These are phyloP conservation scores for Botrytis deweyae DNA, from an alignment of 2,329 filamentous ascomycete genomes.

Conservation along the genomic window DNA sequence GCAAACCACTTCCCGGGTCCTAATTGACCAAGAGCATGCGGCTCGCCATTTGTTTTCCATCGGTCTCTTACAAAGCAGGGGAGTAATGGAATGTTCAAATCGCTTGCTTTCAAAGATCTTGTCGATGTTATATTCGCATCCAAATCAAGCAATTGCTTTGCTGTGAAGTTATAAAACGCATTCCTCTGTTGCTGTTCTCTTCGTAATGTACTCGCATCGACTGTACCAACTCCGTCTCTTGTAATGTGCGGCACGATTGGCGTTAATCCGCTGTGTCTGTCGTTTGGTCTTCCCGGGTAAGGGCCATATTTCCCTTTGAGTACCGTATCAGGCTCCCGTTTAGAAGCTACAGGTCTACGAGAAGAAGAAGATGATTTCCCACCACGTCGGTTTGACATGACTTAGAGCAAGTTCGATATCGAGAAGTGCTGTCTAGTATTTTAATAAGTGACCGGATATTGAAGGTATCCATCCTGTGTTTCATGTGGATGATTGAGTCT, in stretches of 20 bases:
- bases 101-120: background rate
- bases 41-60: background rate
- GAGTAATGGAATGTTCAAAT: background rate
- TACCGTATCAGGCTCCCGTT: background rate
- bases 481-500: background rate
- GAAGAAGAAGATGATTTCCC: background rate
- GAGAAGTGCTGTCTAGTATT: background rate
- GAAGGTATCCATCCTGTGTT: background rate
- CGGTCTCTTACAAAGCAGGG: background rate
- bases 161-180: background rate
- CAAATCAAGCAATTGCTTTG: constrained; percentile 11
- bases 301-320: constrained; percentile 2
- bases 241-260: background rate
- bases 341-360: background rate
- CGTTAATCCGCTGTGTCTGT: constrained; percentile 9
- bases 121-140: constrained; percentile 9
- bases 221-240: background rate
- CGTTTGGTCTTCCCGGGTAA: background rate
- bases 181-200: background rate
- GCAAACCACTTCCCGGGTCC: background rate
- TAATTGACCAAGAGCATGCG: background rate
- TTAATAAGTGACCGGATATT: background rate
- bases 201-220: background rate
- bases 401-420: background rate
- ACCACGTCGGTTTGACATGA: background rate